Base-by-base conservation (phyloP, 768 basidiomycete species). In the Lentinula aciculospora region DNA sequence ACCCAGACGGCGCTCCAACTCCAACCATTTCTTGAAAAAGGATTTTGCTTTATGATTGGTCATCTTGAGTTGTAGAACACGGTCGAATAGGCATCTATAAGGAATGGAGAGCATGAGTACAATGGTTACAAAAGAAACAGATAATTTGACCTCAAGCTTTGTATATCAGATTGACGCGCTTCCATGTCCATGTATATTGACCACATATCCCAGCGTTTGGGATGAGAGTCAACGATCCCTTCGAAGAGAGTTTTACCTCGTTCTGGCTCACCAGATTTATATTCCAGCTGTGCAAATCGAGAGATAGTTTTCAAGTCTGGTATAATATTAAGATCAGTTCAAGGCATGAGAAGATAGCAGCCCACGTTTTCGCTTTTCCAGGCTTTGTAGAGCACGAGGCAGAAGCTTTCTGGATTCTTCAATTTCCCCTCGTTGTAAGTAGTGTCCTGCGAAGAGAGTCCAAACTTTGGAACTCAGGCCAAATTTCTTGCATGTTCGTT, bases 11-110 rank as follows among this genome's bases (percentile, higher is more conserved):
- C 82, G 84, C 70, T 98, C 97, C 37, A 97, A 72, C 59, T 86
- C 86, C 31, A 98, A 77, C 92, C 95, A 97, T 71, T 98, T 98
- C 74, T 99, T 99, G 82, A 99, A 98, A 72, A 98, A 88, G 28
- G 87, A 83, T 73, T 97, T 98, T 21, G 95, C 95, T 73, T 95
- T 96, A 68, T 94, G 90, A 66, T 86, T 91, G 12, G 94, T 96
- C 80, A 97, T 88, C 68, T 97, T 98, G 23, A 85, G 76, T 9
- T 82, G 71, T 9, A 98, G 74, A 9, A 93, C 83, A 15, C 96
- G 88, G 58, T 88, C 84, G 64, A 98, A 94, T n/a, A 98, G 68
- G 58, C 85, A 89, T 60, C 95, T 3, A n/a, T 6, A 31, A 42
- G 34, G 44, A 23, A 15, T 29, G 3, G 54, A 48, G 40, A 58